Evolutionary conservation across 352 stramenopile genomes (phyloP), one percentile per base, ranked within the genome.

Genomic region (Phytophthora sansomeana): DNA sequence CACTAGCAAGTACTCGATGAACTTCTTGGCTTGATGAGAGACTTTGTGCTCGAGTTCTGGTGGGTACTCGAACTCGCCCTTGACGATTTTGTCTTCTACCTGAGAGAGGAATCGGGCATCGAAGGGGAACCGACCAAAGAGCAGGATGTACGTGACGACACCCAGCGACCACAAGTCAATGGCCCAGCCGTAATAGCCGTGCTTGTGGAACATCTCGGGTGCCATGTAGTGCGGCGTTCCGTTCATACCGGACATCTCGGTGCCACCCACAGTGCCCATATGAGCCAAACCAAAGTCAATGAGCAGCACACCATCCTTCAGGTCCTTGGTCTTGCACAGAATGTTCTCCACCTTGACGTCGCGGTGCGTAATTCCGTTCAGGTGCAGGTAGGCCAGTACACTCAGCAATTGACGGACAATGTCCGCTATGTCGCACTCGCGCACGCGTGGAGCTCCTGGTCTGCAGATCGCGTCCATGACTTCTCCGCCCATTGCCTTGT

Each of bases 321-420:
- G 33, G 47, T 84, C 53, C 2, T 54, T 21, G 0, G 72, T 79
- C 60, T 85, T 86, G 64, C 83, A 85, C 54, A 96, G 49, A n/a
- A 96, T 74, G 66, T 96, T 96, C 61, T 96, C 87, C 35, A 91
- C 68, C 63, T 96, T 96, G 43, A 96, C 58, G 60, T 96, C 87
- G 41, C 87, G 85, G 60, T 96, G 87, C 2, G 86, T 93, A 52
- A 96, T 89, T 21, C 86, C 84, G 41, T 77, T 74, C 13, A 78
- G 59, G 65, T 96, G 87, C 50, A 96, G 59, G 21, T 92, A 87
- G 6, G 69, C 72, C 24, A 96, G 44, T n/a, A 90, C 87, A 6
- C 69, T 63, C 17, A 94, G 70, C 47, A 96, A 64, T 48, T 96
- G 78, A 1, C 79, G 81, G 4, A 96, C 64, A 48, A 96, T 65